These are phyloP conservation scores for Talaromyces sp. DNA, from an alignment of 2,329 filamentous ascomycete genomes.

Conservation along the genomic window DNA sequence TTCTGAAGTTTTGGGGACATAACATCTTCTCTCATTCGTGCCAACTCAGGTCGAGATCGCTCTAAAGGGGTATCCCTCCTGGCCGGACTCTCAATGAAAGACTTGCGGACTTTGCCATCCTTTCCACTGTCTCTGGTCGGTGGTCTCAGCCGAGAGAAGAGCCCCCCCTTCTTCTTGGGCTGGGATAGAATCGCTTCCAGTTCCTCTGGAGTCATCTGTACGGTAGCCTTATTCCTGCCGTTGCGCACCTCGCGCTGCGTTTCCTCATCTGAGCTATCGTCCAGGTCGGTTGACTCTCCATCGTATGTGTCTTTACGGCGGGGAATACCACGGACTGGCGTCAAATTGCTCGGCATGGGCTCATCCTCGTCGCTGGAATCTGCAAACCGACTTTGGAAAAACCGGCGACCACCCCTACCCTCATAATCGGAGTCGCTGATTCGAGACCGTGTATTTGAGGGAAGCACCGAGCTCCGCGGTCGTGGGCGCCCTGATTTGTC, in stretches of 20 bases:
- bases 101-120: slow-evolving; percentile 49
- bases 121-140: slow-evolving; percentile 25
- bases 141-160: slow-evolving; percentile 27
- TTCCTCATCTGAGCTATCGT: slow-evolving; percentile 56
- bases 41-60: slow-evolving; percentile 49
- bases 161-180: slow-evolving; percentile 24
- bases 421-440: slow-evolving; percentile 63
- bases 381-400: slow-evolving; percentile 57
- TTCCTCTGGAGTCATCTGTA: slow-evolving; percentile 48
- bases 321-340: slow-evolving; percentile 57
- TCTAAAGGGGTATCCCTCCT: slow-evolving; percentile 60
- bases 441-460: slow-evolving; percentile 37
- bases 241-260: slow-evolving; percentile 22
- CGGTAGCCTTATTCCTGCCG: slow-evolving; percentile 21
- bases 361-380: slow-evolving; percentile 70
- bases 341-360: slow-evolving; percentile 30
- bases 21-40: slow-evolving; percentile 25
- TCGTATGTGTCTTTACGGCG: slow-evolving; percentile 54
- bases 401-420: slow-evolving; percentile 33
- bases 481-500: slow-evolving; percentile 22
- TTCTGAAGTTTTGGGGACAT: slow-evolving; percentile 27
- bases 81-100: slow-evolving; percentile 54
- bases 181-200: slow-evolving; percentile 32
- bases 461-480: slow-evolving; percentile 21
- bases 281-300: slow-evolving; percentile 58